Percentiles rank a stretch among this genome's conserved stretches.
Conservation (phyloP, 805 yeast species). For the Kodamaea nitidulidarum region DNA sequence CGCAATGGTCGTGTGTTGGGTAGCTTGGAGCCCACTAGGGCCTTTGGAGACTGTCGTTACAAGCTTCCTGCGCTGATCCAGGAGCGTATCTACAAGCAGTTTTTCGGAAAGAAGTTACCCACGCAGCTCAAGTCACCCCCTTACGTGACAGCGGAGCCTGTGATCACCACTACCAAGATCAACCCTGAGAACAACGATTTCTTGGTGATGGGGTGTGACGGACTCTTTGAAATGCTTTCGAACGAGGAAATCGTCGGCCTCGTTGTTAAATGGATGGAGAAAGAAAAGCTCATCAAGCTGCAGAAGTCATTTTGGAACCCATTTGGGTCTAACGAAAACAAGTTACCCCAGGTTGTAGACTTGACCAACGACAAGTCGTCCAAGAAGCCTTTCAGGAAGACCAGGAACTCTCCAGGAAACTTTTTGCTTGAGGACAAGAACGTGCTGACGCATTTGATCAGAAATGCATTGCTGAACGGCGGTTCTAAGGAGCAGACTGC, state of each 20-base stretch:
- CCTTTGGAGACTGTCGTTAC: conserved; percentile 95
- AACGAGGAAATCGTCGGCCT: conserved; percentile 91
- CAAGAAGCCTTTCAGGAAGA: conserved; percentile 69
- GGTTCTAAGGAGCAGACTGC: conserved; percentile 86
- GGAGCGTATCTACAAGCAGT: conserved; percentile 62
- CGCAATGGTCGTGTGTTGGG: conserved; percentile 90
- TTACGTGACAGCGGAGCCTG: conserved; percentile 96
- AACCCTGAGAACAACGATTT: conserved; percentile 73
- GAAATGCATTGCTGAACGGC: conserved; percentile 86
- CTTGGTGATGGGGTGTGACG: conserved; percentile 90
- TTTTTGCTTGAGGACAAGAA: conserved; percentile 76
- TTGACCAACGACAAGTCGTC: conserved; percentile 55
- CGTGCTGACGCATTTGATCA: conserved; percentile 86
- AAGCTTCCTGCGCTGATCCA: conserved; percentile 80
- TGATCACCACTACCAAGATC: conserved; percentile 74
- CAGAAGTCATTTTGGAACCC: conserved; percentile 45
- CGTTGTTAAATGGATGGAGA: conserved; percentile 91
- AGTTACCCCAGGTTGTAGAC: conserved; percentile 62
- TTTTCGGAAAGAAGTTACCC: conserved; percentile 79
- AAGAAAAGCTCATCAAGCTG: conserved; percentile 57
- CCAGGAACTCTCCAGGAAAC: conserved; percentile 35
- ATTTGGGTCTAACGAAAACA: conserved; percentile 40
- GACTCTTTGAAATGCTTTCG: conserved; percentile 84
- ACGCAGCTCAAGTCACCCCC: conserved; percentile 83
- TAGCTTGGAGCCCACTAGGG: conserved; percentile 89